A percentile compares a stretch with the other conserved stretches of the same genome.
Evolutionary conservation across 225 moss, liverwort and hornwort genomes (phyloP).

Genomic region (Physcomitrellopsis africana): DNA sequence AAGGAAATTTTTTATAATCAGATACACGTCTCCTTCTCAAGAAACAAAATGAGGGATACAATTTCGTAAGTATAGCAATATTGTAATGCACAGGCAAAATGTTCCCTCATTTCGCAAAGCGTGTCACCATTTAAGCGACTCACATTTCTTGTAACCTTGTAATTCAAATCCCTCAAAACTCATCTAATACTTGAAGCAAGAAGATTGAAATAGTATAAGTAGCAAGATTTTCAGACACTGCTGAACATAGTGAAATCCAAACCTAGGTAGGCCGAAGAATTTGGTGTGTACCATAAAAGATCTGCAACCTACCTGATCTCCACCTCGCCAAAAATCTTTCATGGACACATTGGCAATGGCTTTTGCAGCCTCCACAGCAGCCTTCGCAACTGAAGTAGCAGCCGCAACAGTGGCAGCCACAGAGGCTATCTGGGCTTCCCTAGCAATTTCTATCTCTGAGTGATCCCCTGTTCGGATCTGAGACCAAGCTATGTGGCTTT

Average conservation of each 20-base stretch:
- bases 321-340: constrained; percentile 41
- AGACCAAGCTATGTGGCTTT: constrained; percentile 45
- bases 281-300: background rate
- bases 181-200: background rate
- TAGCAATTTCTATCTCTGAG: constrained; percentile 36
- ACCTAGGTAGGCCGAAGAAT: background rate
- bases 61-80: too few species aligned
- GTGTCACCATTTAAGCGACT: background rate
- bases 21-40: background rate
- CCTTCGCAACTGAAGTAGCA: constrained; percentile 83
- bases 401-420: constrained; percentile 74
- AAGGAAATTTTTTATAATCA: constrained; percentile 27
- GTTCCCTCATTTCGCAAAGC: too few species aligned
- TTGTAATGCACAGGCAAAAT: too few species aligned
- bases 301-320: constrained; percentile 15
- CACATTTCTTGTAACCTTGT: background rate
- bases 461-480: constrained; percentile 38
- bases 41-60: background rate
- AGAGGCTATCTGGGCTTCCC: constrained; percentile 58
- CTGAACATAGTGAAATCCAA: background rate
- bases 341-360: constrained; percentile 71
- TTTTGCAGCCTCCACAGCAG: constrained; percentile 83
- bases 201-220: background rate
- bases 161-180: constrained; percentile 7
- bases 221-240: background rate